Conservation (phyloP, 352 stramenopile genomes). For the Stramenopiles sp. region DNA sequence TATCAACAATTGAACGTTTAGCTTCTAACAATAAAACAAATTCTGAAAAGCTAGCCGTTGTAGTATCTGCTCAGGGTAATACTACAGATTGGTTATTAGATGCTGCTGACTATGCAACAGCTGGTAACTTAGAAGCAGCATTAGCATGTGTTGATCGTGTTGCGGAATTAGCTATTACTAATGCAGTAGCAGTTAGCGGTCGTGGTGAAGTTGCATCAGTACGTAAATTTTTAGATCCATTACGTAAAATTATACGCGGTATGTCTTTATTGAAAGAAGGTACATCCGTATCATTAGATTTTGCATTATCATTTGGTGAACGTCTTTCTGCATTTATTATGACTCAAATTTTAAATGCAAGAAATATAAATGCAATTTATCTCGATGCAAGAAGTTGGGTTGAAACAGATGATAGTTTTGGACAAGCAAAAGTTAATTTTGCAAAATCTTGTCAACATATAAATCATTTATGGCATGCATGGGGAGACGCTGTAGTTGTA, state of each 20-base stretch:
- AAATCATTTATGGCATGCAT: constrained; percentile 24
- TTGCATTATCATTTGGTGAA: constrained; percentile 48
- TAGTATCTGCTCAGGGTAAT: constrained; percentile 49
- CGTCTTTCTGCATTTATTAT: constrained; percentile 45
- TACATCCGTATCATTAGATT: constrained; percentile 38
- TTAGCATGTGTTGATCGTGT: constrained; percentile 35
- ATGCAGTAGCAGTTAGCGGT: constrained; percentile 24
- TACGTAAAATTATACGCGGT: constrained; percentile 45
- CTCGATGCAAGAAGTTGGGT: constrained; percentile 46
- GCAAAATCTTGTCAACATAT: constrained; percentile 46
- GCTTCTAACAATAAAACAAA: constrained; percentile 18
- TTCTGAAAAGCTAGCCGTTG: constrained; percentile 30
- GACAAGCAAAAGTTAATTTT: constrained; percentile 47
- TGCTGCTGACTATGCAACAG: constrained; percentile 33
- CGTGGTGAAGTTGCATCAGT: constrained; percentile 19
- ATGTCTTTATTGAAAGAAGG: constrained; percentile 49
- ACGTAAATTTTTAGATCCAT: constrained; percentile 37
- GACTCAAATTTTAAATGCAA: constrained; percentile 19
- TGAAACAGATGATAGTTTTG: constrained; percentile 39
- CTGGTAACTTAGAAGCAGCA: constrained; percentile 29
- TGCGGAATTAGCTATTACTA: constrained; percentile 33
- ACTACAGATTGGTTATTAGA: constrained; percentile 48
- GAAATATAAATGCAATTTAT: constrained; percentile 35
- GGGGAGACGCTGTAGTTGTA: constrained; percentile 32
- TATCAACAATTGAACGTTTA: constrained; percentile 38